Evolutionary conservation across 768 basidiomycete species (phyloP), one percentile per base, ranked within the genome.

Genomic region (Russula sp.): DNA sequence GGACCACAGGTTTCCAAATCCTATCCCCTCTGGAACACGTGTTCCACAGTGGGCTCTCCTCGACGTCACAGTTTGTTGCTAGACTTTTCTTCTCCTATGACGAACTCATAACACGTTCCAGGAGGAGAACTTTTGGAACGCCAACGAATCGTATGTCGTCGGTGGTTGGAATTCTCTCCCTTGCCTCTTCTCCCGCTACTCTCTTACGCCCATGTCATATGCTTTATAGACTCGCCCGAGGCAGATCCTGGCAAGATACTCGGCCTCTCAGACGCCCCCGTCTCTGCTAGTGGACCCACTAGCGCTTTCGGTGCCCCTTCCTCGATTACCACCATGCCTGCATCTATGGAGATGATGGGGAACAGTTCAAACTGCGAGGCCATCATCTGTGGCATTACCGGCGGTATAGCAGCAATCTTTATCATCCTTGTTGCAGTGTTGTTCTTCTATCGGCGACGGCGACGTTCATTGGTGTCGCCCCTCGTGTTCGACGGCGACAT

Each of bases 1-100:
- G 20, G n/a, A 11, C 8, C n/a, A 6, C 44, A 62, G 61, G 18
- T 62, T 62, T 22, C 61, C 61, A 5, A 55, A 62, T 18, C 16
- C 61, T 20, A 34, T 62, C 16, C 61, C 61, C 1, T 0, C 14
- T 1, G 42, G 30, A 44, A 61, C 42, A 26, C 28, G 52, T 26
- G 30, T 61, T 13, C 60, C 51, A 4, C 2, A 36, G 1, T 61
- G 60, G 60, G 42, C 52, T 20, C 60, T 61, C 26, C 13, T 46
- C 4, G 60, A 61, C 18, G 3, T 11, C 16, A 61, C 51, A 3
- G 60, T 61, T n/a, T 13, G 60, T 61, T 48, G 11, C 22, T 40
- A n/a, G 9, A 5, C 32, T 48, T 22, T 52, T n/a, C 20, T 10
- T n/a, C n/a, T 34, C 4, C 20, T 8, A 34, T 2, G 4, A 26